Evolutionary conservation across 2,329 filamentous ascomycete genomes (phyloP).

Genomic region (Thielaviopsis ethacetica): DNA sequence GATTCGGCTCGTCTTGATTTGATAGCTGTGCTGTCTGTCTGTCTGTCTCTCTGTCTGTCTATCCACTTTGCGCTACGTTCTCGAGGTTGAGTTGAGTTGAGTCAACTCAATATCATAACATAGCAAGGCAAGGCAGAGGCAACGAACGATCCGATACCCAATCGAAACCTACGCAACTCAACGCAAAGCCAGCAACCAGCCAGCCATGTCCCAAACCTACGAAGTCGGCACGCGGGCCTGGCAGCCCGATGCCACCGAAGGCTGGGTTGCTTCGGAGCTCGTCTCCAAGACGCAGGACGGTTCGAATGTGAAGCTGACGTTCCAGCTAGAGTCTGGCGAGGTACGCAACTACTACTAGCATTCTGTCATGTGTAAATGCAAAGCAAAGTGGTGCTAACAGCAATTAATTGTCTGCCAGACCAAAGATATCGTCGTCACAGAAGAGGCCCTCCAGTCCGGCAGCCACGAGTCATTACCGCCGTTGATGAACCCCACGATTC

Average conservation of each 20-base stretch:
- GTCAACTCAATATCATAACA: not conserved
- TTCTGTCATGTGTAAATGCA: not conserved
- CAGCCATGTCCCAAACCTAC: constrained; percentile 73
- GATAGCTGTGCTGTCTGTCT: constrained; percentile 9
- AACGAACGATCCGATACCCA: too few relatives aligned
- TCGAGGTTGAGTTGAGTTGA: not conserved
- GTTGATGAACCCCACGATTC: constrained; percentile 93
- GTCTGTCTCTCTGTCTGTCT: too few relatives aligned
- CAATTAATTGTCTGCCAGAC: constrained; percentile 34
- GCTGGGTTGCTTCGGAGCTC: constrained; percentile 95
- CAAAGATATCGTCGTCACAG: constrained; percentile 63
- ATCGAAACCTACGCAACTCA: not conserved
- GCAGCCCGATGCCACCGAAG: constrained; percentile 91
- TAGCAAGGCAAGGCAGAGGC: not conserved
- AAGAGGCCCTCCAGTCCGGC: constrained; percentile 59
- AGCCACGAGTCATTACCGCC: constrained; percentile 70
- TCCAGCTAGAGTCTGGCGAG: constrained; percentile 85
- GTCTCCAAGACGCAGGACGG: constrained; percentile 70
- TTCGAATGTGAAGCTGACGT: constrained; percentile 73
- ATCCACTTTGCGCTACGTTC: not conserved
- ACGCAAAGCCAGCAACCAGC: not conserved
- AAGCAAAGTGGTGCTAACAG: not conserved
- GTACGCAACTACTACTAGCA: constrained; percentile 27
- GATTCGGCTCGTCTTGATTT: not conserved
- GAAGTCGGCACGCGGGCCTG: constrained; percentile 94